Evolutionary conservation across 176 grass and related monocot genomes (phyloP), one percentile per base, ranked within the genome.

Genomic region (Guadua angustifolia): DNA sequence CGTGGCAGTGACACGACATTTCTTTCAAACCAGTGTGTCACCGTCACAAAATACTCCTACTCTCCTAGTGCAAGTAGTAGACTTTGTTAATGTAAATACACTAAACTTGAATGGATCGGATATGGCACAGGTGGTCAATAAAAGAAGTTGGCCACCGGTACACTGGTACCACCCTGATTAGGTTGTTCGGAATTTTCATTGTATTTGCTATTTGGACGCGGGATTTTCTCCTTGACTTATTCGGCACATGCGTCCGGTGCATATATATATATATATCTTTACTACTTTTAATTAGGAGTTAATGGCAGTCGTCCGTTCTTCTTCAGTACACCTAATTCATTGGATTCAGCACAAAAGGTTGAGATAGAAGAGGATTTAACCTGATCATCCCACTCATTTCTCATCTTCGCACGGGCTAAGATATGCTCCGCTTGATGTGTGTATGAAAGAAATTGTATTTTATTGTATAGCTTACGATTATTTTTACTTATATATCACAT

Each of bases 171-270:
- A 58, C 12, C 11, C 45, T 71, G 42, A 68, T 75, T 69, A n/a
- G 44, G 78, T 56, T 62, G 80, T 45, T 64, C 5, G n/a, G 44
- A 42, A 72, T 58, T 77, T 42, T 36, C 25, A 2, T 44, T 43
- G 24, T 11, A 45, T 35, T 66, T 51, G n/a, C 71, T 43, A 60
- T 33, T 50, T 43, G 72, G 33, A 32, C 17, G n/a, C 2, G 13
- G 71, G 10, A 50, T 53, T 29, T 63, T 82, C 32, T 64, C 6
- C 65, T 52, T 83, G 79, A 78, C 44, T 82, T n/a, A n/a, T n/a
- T 51, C 69, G 33, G 61, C 63, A 45, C 38, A 22, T 43, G 12
- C 36, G 1, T 5, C 7, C 6, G 14, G 64, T 47, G 38, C 72
- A 46, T 0, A 9, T 47, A 3, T 36, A 36, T 36, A 29, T 29